A percentile compares a stretch with the other conserved stretches of the same genome.
Conservation (phyloP, 768 basidiomycete species). For the Albatrellus ellisii region DNA sequence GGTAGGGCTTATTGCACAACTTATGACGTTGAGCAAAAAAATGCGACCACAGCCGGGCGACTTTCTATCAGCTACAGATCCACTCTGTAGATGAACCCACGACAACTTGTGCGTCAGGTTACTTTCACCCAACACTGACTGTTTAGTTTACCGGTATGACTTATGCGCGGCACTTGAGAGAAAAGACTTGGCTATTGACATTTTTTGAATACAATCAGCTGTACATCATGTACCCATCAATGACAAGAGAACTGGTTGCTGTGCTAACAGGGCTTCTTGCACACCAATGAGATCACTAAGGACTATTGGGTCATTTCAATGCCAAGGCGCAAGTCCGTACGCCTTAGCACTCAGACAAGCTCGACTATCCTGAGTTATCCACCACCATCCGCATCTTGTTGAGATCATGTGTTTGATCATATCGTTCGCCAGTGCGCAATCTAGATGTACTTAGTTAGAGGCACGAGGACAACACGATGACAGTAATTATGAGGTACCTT, state of each 20-base stretch:
- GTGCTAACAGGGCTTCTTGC: background rate
- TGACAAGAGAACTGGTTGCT: constrained; percentile 46
- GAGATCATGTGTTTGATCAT: background rate
- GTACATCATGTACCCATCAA: constrained; percentile 47
- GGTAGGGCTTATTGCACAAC: background rate
- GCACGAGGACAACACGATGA: background rate
- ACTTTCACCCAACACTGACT: too few species aligned
- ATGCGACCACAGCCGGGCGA: constrained; percentile 78
- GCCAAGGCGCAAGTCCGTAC: background rate
- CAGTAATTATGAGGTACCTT: background rate
- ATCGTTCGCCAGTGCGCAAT: background rate
- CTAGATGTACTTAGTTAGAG: background rate
- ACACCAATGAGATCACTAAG: background rate
- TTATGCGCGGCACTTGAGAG: background rate
- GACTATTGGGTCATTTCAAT: background rate
- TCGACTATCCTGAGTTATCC: background rate
- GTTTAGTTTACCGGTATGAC: constrained; percentile 40
- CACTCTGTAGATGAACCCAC: constrained; percentile 88
- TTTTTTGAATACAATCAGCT: constrained; percentile 29
- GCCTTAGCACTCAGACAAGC: background rate
- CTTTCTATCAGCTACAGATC: constrained; percentile 95
- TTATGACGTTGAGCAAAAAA: constrained; percentile 36
- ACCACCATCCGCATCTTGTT: background rate
- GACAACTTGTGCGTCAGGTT: constrained; percentile 37
- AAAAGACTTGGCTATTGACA: background rate